phyloP scores from a whole-genome alignment of 176 grass and related monocot genomes.

The Triticum urartu region DNA sequence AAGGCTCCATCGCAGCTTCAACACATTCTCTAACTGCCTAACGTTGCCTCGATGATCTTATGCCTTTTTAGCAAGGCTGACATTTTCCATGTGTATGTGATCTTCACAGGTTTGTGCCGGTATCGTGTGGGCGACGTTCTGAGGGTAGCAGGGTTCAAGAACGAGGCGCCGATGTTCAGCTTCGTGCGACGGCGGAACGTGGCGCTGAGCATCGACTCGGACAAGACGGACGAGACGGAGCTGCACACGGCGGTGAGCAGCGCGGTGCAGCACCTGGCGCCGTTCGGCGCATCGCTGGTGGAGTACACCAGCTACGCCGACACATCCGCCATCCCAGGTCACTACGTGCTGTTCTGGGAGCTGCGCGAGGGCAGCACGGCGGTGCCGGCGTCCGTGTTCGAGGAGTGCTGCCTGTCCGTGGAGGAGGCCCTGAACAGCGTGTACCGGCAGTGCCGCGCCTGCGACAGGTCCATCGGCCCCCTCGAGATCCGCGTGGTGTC shows the following conservation, averaged over 20 bases:
- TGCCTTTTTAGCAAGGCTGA: background rate
- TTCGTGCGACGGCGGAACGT: conserved; percentile 93
- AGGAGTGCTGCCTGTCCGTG: conserved; percentile 92
- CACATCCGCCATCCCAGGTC: conserved; percentile 67
- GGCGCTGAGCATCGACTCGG: conserved; percentile 82
- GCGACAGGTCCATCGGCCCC: conserved; percentile 79
- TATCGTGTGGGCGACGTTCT: conserved; percentile 96
- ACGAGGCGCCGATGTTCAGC: conserved; percentile 84
- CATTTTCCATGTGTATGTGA: background rate
- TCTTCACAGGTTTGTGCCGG: conserved; percentile 72
- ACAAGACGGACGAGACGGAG: conserved; percentile 99
- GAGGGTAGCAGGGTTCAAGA: conserved; percentile 83
- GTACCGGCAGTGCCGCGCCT: conserved; percentile 81
- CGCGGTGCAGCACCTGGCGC: conserved; percentile 66
- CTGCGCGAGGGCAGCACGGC: conserved; percentile 49
- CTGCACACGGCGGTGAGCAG: conserved; percentile 80
- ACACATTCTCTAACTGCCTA: background rate
- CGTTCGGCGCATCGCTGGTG: conserved; percentile 74
- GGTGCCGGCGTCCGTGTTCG: conserved; percentile 78
- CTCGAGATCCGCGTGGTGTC: conserved; percentile 87
- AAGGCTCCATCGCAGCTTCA: background rate
- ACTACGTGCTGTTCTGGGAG: conserved; percentile 98
- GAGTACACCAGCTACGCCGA: conserved; percentile 98
- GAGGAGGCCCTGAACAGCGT: conserved; percentile 93
- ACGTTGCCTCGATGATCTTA: background rate